Conservation (phyloP, 2,329 filamentous ascomycete species). For the Fusarium sp. region DNA sequence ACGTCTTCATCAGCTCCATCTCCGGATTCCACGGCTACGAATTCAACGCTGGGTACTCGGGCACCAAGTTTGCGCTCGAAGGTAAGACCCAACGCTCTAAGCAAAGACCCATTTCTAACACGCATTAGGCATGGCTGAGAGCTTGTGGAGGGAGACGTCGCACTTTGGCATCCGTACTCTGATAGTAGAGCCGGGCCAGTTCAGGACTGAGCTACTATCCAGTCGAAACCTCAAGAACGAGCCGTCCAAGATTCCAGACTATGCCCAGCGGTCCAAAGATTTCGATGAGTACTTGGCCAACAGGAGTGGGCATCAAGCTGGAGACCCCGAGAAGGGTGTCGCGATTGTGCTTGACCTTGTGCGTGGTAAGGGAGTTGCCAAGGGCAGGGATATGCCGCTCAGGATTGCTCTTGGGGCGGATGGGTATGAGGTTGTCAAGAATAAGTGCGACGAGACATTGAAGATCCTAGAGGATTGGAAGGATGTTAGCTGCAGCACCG, state of each 20-base stretch:
- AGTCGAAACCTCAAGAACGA: background rate
- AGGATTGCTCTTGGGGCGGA: constrained; percentile 49
- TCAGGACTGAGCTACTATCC: constrained; percentile 11
- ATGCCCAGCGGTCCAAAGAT: background rate
- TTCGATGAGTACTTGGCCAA: background rate
- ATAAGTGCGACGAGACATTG: constrained; percentile 39
- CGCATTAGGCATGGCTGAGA: constrained; percentile 12
- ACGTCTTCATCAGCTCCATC: constrained; percentile 15
- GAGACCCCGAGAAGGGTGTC: constrained; percentile 7
- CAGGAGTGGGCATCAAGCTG: background rate
- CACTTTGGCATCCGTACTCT: constrained; percentile 11
- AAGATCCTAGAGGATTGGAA: constrained; percentile 40
- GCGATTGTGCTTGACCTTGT: constrained; percentile 11
- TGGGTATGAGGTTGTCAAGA: constrained; percentile 36
- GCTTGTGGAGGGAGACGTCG: constrained; percentile 10
- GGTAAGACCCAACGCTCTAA: background rate
- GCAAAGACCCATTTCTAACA: background rate
- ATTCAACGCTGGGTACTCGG: constrained; percentile 12
- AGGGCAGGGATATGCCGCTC: constrained; percentile 11
- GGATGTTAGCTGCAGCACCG: constrained; percentile 39
- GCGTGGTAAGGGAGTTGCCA: background rate
- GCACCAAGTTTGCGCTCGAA: constrained; percentile 22
- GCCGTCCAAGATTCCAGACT: constrained; percentile 9
- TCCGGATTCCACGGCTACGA: constrained; percentile 9
- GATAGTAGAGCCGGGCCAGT: constrained; percentile 11